Conservation (phyloP, 2,329 filamentous ascomycete genomes). For the Penicillium sclerotigenum region DNA sequence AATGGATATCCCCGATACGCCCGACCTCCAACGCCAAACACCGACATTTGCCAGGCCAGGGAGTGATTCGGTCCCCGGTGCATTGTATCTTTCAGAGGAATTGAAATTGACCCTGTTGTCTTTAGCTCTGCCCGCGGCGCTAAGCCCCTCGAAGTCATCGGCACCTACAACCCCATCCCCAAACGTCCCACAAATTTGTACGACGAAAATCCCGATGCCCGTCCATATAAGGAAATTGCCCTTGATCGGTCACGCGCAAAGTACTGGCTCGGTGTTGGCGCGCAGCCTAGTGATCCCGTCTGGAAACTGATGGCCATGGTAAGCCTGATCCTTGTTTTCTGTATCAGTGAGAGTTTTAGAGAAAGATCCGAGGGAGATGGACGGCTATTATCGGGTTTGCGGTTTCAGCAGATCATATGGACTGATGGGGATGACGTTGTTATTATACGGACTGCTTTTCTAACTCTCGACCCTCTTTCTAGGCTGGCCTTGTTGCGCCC, state of each 20-base stretch:
- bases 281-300: constrained; percentile 85
- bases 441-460: neutral
- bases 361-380: neutral
- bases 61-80: neutral
- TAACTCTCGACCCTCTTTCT: constrained; percentile 5
- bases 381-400: neutral
- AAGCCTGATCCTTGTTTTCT: constrained; percentile 23
- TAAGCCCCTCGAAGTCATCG: constrained; percentile 89
- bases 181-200: constrained; percentile 50
- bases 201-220: constrained; percentile 52
- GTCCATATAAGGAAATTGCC: constrained; percentile 85
- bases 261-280: constrained; percentile 97
- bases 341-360: neutral
- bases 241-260: constrained; percentile 76
- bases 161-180: constrained; percentile 60
- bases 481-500: constrained; percentile 37
- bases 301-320: constrained; percentile 87
- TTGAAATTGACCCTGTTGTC: constrained; percentile 5
- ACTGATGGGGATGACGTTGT: neutral
- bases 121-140: constrained; percentile 77
- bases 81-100: neutral
- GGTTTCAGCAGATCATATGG: neutral
- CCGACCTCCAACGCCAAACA: neutral
- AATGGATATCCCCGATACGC: neutral
- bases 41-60: neutral